A percentile compares a stretch with the other conserved stretches of the same genome.
Conservation (phyloP, 2,329 filamentous ascomycete genomes). For the Penicillium sp. region DNA sequence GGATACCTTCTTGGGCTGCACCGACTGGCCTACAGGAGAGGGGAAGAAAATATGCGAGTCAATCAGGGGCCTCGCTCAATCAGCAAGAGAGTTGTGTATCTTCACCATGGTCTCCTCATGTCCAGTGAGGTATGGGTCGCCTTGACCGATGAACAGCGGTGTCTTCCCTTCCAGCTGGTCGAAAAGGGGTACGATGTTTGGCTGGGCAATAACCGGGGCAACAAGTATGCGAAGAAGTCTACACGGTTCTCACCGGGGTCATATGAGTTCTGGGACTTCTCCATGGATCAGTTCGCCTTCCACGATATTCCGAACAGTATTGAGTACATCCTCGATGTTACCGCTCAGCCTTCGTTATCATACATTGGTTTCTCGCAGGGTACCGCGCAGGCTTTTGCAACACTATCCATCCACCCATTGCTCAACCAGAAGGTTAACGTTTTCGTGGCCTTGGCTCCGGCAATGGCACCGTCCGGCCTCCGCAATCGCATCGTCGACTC, state of each 20-base stretch:
- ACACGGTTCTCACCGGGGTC: constrained; percentile 72
- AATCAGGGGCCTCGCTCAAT: constrained; percentile 66
- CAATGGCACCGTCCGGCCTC: constrained; percentile 91
- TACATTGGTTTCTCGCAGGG: constrained; percentile 98
- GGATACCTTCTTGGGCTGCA: constrained; percentile 91
- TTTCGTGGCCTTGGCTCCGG: constrained; percentile 92
- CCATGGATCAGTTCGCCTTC: constrained; percentile 97
- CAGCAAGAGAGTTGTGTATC: constrained; percentile 82
- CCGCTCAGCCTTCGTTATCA: constrained; percentile 77
- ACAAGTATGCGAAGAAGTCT: constrained; percentile 98
- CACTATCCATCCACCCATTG: constrained; percentile 84
- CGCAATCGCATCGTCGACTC: constrained; percentile 89
- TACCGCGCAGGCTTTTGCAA: constrained; percentile 93
- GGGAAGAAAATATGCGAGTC: constrained; percentile 75
- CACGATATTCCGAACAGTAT: constrained; percentile 97
- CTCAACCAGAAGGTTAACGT: constrained; percentile 93
- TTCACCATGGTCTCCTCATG: constrained; percentile 97
- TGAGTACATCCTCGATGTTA: constrained; percentile 82
- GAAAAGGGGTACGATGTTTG: constrained; percentile 95
- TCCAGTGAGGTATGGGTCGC: constrained; percentile 99
- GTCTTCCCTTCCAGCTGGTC: constrained; percentile 83
- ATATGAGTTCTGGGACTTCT: constrained; percentile 90
- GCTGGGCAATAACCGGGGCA: constrained; percentile 96
- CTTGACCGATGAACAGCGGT: constrained; percentile 79
- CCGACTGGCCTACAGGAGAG: constrained; percentile 76